Evolutionary conservation across 192 early-diverging fungal genomes (phyloP).

Genomic region (Coemansia erecta): DNA sequence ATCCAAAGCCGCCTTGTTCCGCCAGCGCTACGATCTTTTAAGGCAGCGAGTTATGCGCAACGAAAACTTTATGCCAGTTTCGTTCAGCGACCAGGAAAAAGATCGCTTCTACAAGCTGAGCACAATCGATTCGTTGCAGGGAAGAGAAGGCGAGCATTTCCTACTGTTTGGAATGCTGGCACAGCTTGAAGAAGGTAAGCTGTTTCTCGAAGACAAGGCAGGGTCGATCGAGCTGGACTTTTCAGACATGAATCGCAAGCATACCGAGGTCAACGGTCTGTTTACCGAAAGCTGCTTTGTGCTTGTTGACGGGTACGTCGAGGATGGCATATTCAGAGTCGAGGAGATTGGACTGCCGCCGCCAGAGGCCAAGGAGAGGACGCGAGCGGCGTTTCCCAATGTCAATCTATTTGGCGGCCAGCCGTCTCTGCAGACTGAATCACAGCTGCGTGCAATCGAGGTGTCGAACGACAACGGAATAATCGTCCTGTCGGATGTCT

Average conservation of each 20-base stretch:
- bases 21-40: conserved; percentile 77
- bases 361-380: conserved; percentile 57
- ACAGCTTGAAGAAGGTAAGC: conserved; percentile 72
- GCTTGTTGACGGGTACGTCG: conserved; percentile 76
- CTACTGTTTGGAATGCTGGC: conserved; percentile 88
- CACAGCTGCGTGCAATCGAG: conserved; percentile 56
- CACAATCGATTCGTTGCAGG: conserved; percentile 79
- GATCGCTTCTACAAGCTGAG: conserved; percentile 47
- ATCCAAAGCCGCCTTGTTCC: conserved; percentile 64
- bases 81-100: conserved; percentile 54
- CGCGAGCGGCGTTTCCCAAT: conserved; percentile 33
- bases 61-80: conserved; percentile 69
- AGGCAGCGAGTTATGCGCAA: conserved; percentile 79
- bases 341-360: conserved; percentile 75
- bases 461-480: conserved; percentile 63
- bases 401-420: conserved; percentile 50
- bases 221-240: conserved; percentile 75
- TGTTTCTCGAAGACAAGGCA: conserved; percentile 83
- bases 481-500: conserved; percentile 81
- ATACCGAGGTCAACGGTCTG: conserved; percentile 57
- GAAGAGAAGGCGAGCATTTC: conserved; percentile 62
- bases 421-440: conserved; percentile 25
- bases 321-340: conserved; percentile 68
- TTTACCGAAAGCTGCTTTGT: conserved; percentile 88
- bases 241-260: conserved; percentile 48